These are phyloP conservation scores for Citrus unshiu DNA, from an alignment of 345 rosid species.

Conservation along the genomic window DNA sequence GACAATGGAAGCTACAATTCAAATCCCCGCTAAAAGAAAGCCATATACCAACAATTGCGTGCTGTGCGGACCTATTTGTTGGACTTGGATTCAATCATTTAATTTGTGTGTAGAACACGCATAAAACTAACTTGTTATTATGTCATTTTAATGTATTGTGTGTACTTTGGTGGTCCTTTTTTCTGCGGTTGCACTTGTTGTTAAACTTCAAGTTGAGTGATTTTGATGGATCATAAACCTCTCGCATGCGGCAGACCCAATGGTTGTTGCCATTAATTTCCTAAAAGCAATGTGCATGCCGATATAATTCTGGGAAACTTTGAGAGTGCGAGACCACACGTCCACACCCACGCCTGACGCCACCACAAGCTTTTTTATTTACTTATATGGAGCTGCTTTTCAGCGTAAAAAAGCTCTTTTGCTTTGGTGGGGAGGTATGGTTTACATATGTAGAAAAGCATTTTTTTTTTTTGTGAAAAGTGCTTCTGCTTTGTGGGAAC, in stretches of 20 bases:
- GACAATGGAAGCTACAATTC: too few relatives aligned
- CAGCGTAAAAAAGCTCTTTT: neutral
- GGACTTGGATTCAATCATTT: neutral
- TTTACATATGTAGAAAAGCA: neutral
- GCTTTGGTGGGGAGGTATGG: neutral
- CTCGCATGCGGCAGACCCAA: neutral
- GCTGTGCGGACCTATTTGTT: neutral
- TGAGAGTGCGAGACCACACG: neutral
- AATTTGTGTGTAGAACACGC: neutral
- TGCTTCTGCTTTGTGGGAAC: neutral
- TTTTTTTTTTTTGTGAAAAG: neutral
- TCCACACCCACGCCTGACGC: neutral
- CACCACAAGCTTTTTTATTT: neutral
- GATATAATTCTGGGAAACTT: neutral
- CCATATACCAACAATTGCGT: neutral
- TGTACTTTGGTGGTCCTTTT: neutral
- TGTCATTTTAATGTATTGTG: neutral
- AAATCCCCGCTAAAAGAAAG: too few relatives aligned
- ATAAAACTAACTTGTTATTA: neutral
- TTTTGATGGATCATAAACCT: neutral
- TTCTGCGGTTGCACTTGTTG: neutral
- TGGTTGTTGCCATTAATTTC: neutral
- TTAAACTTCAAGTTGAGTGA: neutral
- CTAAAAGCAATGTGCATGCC: neutral
- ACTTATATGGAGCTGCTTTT: neutral